Evolutionary conservation across 768 basidiomycete genomes (phyloP).

Genomic region (Piloderma croceum): DNA sequence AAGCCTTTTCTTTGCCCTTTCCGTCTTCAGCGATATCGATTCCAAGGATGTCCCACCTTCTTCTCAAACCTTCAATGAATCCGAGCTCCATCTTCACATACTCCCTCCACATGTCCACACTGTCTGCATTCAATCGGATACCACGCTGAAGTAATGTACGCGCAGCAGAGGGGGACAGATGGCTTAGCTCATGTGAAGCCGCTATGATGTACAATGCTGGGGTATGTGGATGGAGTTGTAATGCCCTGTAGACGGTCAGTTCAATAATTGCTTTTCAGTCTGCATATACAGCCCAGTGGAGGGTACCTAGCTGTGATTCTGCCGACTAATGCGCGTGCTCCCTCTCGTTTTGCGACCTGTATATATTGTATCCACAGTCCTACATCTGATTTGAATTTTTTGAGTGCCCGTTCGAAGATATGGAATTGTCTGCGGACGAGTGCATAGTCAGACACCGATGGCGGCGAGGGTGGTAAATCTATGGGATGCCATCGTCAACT

Average conservation of each 20-base stretch:
- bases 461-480: conserved; percentile 42
- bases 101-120: conserved; percentile 78
- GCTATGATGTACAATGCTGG: conserved; percentile 79
- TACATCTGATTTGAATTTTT: conserved; percentile 84
- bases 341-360: conserved; percentile 73
- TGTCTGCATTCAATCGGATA: conserved; percentile 68
- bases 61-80: conserved; percentile 72
- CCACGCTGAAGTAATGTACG: conserved; percentile 83
- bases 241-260: conserved; percentile 45
- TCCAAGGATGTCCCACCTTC: conserved; percentile 78
- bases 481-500: conserved; percentile 5
- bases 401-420: conserved; percentile 86
- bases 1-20: conserved; percentile 25
- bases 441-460: conserved; percentile 78
- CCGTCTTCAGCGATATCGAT: conserved; percentile 36
- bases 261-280: conserved; percentile 1
- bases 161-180: conserved; percentile 70
- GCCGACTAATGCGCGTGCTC: conserved; percentile 73
- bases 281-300: conserved; percentile 5
- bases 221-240: conserved; percentile 80
- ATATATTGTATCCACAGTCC: conserved; percentile 88
- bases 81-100: conserved; percentile 88
- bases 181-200: conserved; percentile 75
- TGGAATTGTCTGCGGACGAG: conserved; percentile 81
- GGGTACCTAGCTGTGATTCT: conserved; percentile 76